Base-by-base conservation (phyloP, 1,139 yeast genomes). In the Magnusiomyces paraingens region DNA sequence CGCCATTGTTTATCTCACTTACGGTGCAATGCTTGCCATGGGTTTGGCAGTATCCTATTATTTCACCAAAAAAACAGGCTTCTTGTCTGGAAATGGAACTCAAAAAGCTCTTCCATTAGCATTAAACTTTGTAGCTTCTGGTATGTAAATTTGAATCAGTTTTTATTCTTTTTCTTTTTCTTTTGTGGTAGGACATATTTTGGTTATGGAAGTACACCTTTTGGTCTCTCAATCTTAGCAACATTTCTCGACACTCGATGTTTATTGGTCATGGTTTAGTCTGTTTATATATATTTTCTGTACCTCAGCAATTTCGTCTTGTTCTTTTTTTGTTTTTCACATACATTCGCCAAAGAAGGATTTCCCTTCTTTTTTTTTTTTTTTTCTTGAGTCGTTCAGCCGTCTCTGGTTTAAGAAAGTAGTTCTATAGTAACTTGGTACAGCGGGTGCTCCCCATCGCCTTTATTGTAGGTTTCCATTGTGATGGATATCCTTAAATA, bases 61-160 rank as follows among this genome's bases (percentile, higher is more conserved):
- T 47, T 64, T 59, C 48, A 64, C 65, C 32, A 59, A 62, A 52
- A 69, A 72, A 49, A 73, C 75, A 47, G 76, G 81, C 1, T 89
- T 86, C 64, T 70, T 89, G 53, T 76, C 89, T 1, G 83, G 90
- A 1, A 89, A 89, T 69, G 86, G 93, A 17, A 83, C 95, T 2
- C 90, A 87, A 64, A 75, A 26, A 59, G 70, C 68, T 11, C 48
- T 86, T n/a, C 95, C 96, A 0, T 73, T 89, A 61, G 86, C 95
- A 0, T 73, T 89, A 58, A 89, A 89, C 67, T 89, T 89, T 66
- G 81, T 89, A 57, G 96, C 96, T 52, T 84, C 95, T 62, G 94
- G 95, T 80, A 78, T 74, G 93, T 84, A 69, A n/a, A n/a, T n/a
- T n/a, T n/a, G n/a, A n/a, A n/a, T n/a, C n/a, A n/a, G 44, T 46